Percentiles rank a stretch among this genome's conserved stretches.
These are phyloP conservation scores for Tuber umbilicatum DNA, from an alignment of 495 filamentous ascomycete genomes.

Conservation along the genomic window DNA sequence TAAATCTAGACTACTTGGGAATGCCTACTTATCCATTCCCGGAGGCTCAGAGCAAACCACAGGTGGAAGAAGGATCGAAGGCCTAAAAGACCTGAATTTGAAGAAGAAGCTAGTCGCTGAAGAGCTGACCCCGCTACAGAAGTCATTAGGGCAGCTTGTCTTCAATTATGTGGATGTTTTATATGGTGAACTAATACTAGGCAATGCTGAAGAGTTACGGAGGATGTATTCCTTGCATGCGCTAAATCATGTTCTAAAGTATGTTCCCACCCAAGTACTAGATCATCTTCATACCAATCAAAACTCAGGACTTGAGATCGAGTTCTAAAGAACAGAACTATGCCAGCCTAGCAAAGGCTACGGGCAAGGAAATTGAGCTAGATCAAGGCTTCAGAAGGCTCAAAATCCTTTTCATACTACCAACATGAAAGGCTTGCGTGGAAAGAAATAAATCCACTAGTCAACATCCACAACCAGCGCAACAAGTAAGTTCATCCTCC, in stretches of 20 bases:
- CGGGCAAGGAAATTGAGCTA: constrained; percentile 62
- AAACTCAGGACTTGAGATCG: constrained; percentile 65
- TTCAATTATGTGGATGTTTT: too few species aligned
- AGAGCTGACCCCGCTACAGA: constrained; percentile 24
- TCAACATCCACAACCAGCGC: constrained; percentile 64
- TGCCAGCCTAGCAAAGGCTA: constrained; percentile 52
- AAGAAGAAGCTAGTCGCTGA: constrained; percentile 52
- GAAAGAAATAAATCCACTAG: constrained; percentile 67
- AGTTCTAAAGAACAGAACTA: constrained; percentile 92
- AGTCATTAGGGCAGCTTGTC: too few species aligned
- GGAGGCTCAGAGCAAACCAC: too few species aligned
- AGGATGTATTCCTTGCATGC: constrained; percentile 77
- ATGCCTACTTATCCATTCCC: too few species aligned
- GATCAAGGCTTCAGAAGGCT: constrained; percentile 96
- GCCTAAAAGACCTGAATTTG: constrained; percentile 53
- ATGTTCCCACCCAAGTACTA: constrained; percentile 18
- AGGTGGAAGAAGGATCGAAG: too few species aligned
- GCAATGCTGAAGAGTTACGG: too few species aligned
- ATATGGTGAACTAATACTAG: too few species aligned
- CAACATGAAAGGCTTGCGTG: constrained; percentile 77
- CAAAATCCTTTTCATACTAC: constrained; percentile 81
- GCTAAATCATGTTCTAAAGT: constrained; percentile 86
- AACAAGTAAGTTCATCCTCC: constrained; percentile 49
- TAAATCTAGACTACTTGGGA: constrained; percentile 45
- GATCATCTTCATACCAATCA: constrained; percentile 17